Base-by-base conservation (phyloP, 805 yeast genomes). In the Candida loeiensis region DNA sequence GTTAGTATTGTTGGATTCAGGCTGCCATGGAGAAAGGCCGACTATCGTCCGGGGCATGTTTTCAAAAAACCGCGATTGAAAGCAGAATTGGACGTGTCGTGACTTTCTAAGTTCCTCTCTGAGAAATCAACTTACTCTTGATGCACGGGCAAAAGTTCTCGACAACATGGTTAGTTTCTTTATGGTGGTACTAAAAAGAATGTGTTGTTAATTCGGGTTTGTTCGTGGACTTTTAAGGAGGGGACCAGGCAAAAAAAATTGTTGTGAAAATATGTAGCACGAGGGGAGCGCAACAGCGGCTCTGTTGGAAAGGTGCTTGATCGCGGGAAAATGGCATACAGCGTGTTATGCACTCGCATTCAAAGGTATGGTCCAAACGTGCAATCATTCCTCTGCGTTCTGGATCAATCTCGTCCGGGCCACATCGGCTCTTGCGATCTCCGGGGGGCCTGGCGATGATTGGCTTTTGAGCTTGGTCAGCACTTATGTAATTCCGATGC, bases 61-160 rank as follows among this genome's bases (percentile, higher is more conserved):
- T n/a, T n/a, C n/a, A n/a, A n/a, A n/a, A n/a, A n/a, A n/a, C n/a
- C n/a, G n/a, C n/a, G n/a, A n/a, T n/a, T n/a, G n/a, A n/a, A n/a
- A n/a, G n/a, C n/a, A n/a, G n/a, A n/a, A n/a, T n/a, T n/a, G n/a
- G n/a, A n/a, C n/a, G n/a, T n/a, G n/a, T n/a, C n/a, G n/a, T n/a
- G n/a, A n/a, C n/a, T n/a, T n/a, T n/a, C n/a, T n/a, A n/a, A n/a
- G n/a, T n/a, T n/a, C n/a, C n/a, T n/a, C n/a, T n/a, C n/a, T n/a
- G n/a, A n/a, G n/a, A n/a, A n/a, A n/a, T n/a, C n/a, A n/a, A 67
- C 73, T 53, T 66, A 68, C 73, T 58, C 61, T 68, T 41, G 70
- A 51, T 41, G 67, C 58, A 62, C 73, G 70, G 49, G 60, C 63
- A 54, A 68, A 54, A 45, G 64, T 45, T 64, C 70, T 66, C 38